A percentile compares a stretch with the other conserved stretches of the same genome.
phyloP scores from a whole-genome alignment of 2,329 filamentous ascomycete species.

The Phyllosticta citriasiana region DNA sequence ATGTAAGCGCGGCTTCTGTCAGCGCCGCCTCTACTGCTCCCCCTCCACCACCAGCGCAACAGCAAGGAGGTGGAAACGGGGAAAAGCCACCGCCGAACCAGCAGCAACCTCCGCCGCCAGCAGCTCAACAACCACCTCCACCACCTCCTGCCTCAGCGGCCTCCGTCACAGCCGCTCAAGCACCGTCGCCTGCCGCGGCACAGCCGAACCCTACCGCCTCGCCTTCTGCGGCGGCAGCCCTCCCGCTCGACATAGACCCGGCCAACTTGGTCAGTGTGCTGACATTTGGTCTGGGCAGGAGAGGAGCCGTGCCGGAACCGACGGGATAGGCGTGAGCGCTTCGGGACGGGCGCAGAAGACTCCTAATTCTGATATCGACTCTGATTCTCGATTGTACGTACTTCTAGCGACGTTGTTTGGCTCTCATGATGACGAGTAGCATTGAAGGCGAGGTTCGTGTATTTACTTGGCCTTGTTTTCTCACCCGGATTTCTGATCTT shows the following conservation, averaged over 20 bases:
- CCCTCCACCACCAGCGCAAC: neutral
- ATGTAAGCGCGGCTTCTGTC: neutral
- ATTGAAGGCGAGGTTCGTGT: no score
- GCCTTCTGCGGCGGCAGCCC: neutral
- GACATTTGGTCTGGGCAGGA: neutral
- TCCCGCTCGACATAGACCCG: neutral
- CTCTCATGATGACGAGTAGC: no score
- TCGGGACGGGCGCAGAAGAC: no score
- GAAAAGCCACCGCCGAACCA: neutral
- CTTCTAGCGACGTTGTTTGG: no score
- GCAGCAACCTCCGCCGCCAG: neutral
- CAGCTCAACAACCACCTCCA: neutral
- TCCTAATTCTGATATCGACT: no score
- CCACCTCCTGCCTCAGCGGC: neutral
- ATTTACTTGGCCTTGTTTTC: no score
- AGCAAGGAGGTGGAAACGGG: neutral
- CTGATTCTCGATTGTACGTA: no score
- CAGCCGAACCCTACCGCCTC: neutral
- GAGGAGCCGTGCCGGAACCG: neutral
- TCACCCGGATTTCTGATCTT: no score
- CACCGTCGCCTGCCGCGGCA: neutral
- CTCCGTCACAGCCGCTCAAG: neutral
- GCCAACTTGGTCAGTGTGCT: neutral
- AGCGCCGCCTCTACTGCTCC: neutral
- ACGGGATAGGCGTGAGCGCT: neutral